phyloP scores from a whole-genome alignment of 495 filamentous ascomycete species.

The Aspergillus affinis region DNA sequence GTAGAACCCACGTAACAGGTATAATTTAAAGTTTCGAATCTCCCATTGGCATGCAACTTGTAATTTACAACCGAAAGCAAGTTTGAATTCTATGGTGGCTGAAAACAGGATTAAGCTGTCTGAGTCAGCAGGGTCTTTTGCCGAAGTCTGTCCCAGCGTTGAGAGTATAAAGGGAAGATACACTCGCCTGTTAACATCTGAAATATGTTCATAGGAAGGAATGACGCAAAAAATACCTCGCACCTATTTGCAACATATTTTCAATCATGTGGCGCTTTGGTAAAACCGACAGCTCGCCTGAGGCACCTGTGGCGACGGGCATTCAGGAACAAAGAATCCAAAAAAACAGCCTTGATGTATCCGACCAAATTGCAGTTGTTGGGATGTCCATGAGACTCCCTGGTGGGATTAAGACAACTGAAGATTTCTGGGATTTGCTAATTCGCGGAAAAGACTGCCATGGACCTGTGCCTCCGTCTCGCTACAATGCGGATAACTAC shows the following conservation, averaged over 20 bases:
- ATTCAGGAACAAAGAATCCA: too few relatives aligned
- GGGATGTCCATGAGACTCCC: conserved; percentile 47
- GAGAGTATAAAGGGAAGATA: too few relatives aligned
- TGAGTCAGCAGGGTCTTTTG: not conserved
- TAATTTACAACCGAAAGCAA: not conserved
- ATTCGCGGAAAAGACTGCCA: conserved; percentile 31
- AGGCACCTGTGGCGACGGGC: too few relatives aligned
- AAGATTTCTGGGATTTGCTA: conserved; percentile 40
- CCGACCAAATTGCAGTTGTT: conserved; percentile 40
- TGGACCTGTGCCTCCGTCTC: conserved; percentile 12
- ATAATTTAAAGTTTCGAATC: not conserved
- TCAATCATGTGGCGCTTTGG: too few relatives aligned
- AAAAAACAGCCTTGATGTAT: too few relatives aligned
- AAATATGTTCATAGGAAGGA: too few relatives aligned
- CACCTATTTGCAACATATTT: too few relatives aligned
- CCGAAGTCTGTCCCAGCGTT: too few relatives aligned
- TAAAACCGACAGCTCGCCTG: too few relatives aligned
- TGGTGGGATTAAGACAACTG: conserved; percentile 27
- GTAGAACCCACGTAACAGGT: not conserved
- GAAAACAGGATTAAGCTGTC: not conserved
- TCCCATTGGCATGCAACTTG: not conserved
- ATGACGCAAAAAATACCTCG: too few relatives aligned
- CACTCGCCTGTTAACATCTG: too few relatives aligned
- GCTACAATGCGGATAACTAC: conserved; percentile 6
- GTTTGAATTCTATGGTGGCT: not conserved